Conservation (phyloP, 2,329 filamentous ascomycete species). For the Colletotrichum musae region DNA sequence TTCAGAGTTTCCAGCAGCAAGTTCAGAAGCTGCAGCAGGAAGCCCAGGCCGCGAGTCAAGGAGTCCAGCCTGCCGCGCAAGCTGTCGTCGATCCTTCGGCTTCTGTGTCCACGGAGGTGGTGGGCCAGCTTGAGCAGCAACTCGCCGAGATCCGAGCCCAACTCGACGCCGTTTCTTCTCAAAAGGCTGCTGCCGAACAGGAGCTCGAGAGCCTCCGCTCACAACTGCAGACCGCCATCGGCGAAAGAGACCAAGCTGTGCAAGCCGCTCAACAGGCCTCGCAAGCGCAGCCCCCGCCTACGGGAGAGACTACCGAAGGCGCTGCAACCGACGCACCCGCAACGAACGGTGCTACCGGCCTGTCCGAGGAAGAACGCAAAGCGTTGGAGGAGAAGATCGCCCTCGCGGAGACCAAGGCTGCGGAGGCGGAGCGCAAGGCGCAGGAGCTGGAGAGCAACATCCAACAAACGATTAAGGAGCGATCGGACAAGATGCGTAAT, state of each 20-base stretch:
- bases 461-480: slow-evolving; percentile 72
- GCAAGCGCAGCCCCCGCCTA: slow-evolving; percentile 42
- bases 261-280: slow-evolving; percentile 48
- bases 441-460: slow-evolving; percentile 76
- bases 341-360: slow-evolving; percentile 44
- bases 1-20: slow-evolving; percentile 60
- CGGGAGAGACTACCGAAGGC: slow-evolving; percentile 16
- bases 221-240: slow-evolving; percentile 74
- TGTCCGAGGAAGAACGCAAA: slow-evolving; percentile 72
- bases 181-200: slow-evolving; percentile 78
- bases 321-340: slow-evolving; percentile 1
- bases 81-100: slow-evolving; percentile 47
- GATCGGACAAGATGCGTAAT: slow-evolving; percentile 79
- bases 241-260: slow-evolving; percentile 75
- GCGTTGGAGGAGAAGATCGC: slow-evolving; percentile 72
- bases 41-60: slow-evolving; percentile 50
- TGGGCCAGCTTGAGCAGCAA: slow-evolving; percentile 64
- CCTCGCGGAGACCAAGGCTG: slow-evolving; percentile 72
- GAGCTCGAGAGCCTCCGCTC: slow-evolving; percentile 68
- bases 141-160: slow-evolving; percentile 68
- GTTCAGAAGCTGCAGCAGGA: slow-evolving; percentile 56
- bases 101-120: slow-evolving; percentile 61
- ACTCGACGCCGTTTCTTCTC: slow-evolving; percentile 74
- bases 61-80: slow-evolving; percentile 57
- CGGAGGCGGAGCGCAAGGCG: slow-evolving; percentile 75